phyloP scores from a whole-genome alignment of 177 flowering plant genomes.

The Vitis hybrid region DNA sequence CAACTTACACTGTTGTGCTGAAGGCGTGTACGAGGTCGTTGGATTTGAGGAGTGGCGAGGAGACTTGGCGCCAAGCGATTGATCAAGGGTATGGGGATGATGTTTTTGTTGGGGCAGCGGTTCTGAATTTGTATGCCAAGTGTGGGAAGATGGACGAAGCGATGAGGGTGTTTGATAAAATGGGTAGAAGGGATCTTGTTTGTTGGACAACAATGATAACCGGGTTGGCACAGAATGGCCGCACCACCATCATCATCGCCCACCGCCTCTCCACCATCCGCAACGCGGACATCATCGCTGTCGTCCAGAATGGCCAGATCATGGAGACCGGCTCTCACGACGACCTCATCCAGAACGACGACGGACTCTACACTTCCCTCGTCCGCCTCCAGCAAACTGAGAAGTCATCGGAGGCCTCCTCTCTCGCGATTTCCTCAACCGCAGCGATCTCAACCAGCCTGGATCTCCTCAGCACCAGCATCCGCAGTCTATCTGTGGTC shows the following conservation, averaged over 20 bases:
- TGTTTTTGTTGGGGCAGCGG: slow-evolving; percentile 69
- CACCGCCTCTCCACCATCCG: slow-evolving; percentile 90
- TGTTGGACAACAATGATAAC: slow-evolving; percentile 73
- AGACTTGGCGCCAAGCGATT: slow-evolving; percentile 37
- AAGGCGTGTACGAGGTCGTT: slow-evolving; percentile 56
- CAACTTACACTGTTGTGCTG: slow-evolving; percentile 62
- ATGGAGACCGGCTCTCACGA: slow-evolving; percentile 71
- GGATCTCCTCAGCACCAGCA: slow-evolving; percentile 34
- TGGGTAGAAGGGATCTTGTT: slow-evolving; percentile 58
- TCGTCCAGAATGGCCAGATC: slow-evolving; percentile 65
- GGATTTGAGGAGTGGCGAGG: slow-evolving; percentile 52
- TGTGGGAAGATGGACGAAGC: slow-evolving; percentile 70
- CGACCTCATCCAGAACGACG: slow-evolving; percentile 39
- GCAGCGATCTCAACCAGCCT: slow-evolving; percentile 5
- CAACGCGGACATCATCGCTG: slow-evolving; percentile 68
- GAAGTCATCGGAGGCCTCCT: slow-evolving; percentile 8
- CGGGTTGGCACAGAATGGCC: slow-evolving; percentile 55
- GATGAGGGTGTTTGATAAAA: slow-evolving; percentile 43
- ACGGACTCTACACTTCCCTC: slow-evolving; percentile 61
- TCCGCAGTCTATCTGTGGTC: slow-evolving; percentile 33
- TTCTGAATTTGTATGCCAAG: slow-evolving; percentile 62
- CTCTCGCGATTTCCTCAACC: background rate
- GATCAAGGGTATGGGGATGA: slow-evolving; percentile 58
- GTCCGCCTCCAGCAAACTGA: slow-evolving; percentile 58
- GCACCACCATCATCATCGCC: slow-evolving; percentile 79